Evolutionary conservation across 176 grass and related monocot species (phyloP).

Genomic region (sorghum (Sorghum bicolor)): Sorghum_bicolor_NCBIv3 NC_012872.2:71978001-71978500

Average conservation of each 20-base stretch:
- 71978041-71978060: neutral
- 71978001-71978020: slow-evolving; percentile 27
- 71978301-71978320: neutral
- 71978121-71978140: slow-evolving; percentile 39
- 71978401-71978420: neutral
- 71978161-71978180: slow-evolving; percentile 15
- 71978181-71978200: neutral
- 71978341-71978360: slow-evolving; percentile 2
- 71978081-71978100: slow-evolving; percentile 27
- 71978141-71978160: slow-evolving; percentile 20
- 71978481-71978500: slow-evolving; percentile 20
- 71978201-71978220: neutral
- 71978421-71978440: slow-evolving; percentile 7
- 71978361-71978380: slow-evolving; percentile 8
- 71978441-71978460: slow-evolving; percentile 64
- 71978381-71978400: slow-evolving; percentile 2
- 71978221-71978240: slow-evolving; percentile 42
- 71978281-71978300: neutral
- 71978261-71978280: slow-evolving; percentile 42
- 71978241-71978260: slow-evolving; percentile 26
- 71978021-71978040: slow-evolving; percentile 51
- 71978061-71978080: slow-evolving; percentile 37
- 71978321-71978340: neutral
- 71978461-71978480: slow-evolving; percentile 29
- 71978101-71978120: neutral